These are phyloP conservation scores for Colletotrichum tropicicola DNA, from an alignment of 2,329 filamentous ascomycete genomes.

Conservation along the genomic window DNA sequence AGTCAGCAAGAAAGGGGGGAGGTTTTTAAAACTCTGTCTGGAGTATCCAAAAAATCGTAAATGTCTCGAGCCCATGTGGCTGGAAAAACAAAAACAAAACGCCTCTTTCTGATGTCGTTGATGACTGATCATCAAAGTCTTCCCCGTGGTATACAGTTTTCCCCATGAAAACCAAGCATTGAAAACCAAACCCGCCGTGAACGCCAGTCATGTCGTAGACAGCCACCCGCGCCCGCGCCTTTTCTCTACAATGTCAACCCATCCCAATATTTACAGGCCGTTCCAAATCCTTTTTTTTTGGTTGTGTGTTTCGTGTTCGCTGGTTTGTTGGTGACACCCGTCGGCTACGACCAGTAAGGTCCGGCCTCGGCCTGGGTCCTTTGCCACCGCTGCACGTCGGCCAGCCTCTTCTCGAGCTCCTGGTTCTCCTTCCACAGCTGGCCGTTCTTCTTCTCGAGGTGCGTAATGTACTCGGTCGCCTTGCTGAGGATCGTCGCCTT, in stretches of 20 bases:
- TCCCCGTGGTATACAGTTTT: neutral
- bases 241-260: neutral
- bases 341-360: constrained; percentile 2
- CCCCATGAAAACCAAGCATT: too few species aligned
- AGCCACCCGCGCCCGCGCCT: neutral
- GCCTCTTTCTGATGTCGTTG: neutral
- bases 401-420: constrained; percentile 39
- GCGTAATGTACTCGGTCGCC: constrained; percentile 47
- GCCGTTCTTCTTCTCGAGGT: constrained; percentile 45
- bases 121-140: neutral
- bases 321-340: neutral
- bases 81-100: neutral
- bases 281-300: neutral
- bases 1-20: neutral
- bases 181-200: too few species aligned
- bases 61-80: neutral
- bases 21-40: neutral
- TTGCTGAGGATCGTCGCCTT: constrained; percentile 53
- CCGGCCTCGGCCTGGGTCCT: constrained; percentile 15
- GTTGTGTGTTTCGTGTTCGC: too few species aligned
- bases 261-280: neutral
- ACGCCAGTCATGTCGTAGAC: neutral
- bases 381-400: constrained; percentile 26
- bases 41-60: neutral
- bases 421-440: constrained; percentile 42